Conservation (phyloP, 768 basidiomycete species). For the Xanthoconium stramineum region DNA sequence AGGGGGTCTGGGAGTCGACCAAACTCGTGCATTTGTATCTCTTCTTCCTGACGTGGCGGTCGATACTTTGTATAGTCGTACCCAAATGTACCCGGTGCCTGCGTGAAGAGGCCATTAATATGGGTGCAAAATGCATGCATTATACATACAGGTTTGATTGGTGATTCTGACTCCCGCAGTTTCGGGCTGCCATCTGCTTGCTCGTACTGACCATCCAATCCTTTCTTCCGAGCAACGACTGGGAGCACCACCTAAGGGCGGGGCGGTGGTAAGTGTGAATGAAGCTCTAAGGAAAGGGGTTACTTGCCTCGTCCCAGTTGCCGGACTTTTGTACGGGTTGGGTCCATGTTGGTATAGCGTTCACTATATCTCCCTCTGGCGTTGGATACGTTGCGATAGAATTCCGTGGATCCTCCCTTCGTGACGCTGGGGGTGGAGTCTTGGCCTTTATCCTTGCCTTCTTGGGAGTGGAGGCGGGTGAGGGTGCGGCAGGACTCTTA, state of each 20-base stretch:
- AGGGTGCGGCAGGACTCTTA: slow-evolving; percentile 45
- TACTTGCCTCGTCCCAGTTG: slow-evolving; percentile 81
- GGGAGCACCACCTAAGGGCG: slow-evolving; percentile 69
- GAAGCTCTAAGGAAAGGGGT: background rate
- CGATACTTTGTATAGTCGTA: slow-evolving; percentile 73
- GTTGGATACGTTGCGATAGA: slow-evolving; percentile 71
- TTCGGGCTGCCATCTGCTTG: slow-evolving; percentile 66
- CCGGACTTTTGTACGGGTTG: slow-evolving; percentile 64
- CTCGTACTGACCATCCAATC: slow-evolving; percentile 67
- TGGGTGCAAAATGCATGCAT: background rate
- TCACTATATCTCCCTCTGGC: slow-evolving; percentile 50
- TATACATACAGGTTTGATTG: slow-evolving; percentile 56
- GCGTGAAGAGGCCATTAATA: slow-evolving; percentile 5
- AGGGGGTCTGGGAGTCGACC: slow-evolving; percentile 38
- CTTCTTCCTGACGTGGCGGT: slow-evolving; percentile 39
- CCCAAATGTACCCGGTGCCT: slow-evolving; percentile 85
- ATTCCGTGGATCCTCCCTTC: slow-evolving; percentile 44
- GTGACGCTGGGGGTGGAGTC: slow-evolving; percentile 29
- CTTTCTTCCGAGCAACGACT: slow-evolving; percentile 80
- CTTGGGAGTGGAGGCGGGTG: slow-evolving; percentile 39
- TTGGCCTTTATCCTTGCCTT: slow-evolving; percentile 36
- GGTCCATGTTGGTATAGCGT: slow-evolving; percentile 84
- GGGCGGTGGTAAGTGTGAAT: slow-evolving; percentile 8
- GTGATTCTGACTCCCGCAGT: slow-evolving; percentile 40
- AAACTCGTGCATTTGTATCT: slow-evolving; percentile 69